Percentiles rank a stretch among this genome's conserved stretches.
These are phyloP conservation scores for Phaffia tasmanica DNA, from an alignment of 768 basidiomycete genomes.

Conservation along the genomic window DNA sequence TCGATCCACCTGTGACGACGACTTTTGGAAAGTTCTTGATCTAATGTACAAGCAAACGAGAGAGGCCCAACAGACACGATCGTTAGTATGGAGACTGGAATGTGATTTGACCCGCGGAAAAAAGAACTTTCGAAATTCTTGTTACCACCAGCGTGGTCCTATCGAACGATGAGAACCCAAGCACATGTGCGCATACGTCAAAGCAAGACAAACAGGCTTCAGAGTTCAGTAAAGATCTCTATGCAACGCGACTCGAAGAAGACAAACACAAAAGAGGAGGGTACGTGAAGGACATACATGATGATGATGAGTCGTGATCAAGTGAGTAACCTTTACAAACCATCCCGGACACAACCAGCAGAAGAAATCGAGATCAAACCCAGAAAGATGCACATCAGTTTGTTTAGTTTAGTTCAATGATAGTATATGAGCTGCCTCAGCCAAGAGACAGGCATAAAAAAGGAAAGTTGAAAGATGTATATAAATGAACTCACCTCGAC, in stretches of 20 bases:
- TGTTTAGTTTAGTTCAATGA: background rate
- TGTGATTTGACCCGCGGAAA: background rate
- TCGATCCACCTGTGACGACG: slow-evolving; percentile 17
- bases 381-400: background rate
- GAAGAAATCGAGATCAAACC: background rate
- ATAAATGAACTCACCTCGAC: slow-evolving; percentile 14
- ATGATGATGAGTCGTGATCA: slow-evolving; percentile 26
- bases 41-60: background rate
- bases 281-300: slow-evolving; percentile 13
- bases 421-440: background rate
- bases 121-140: slow-evolving; percentile 8
- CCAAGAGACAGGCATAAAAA: background rate
- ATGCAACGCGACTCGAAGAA: background rate
- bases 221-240: background rate
- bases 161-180: background rate
- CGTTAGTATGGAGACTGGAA: background rate
- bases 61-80: background rate
- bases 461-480: background rate
- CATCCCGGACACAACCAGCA: background rate
- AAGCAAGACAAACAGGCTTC: background rate
- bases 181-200: background rate
- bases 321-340: slow-evolving; percentile 15
- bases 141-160: slow-evolving; percentile 26
- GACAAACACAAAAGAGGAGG: no score
- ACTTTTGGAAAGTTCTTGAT: slow-evolving; percentile 3